A percentile compares a stretch with the other conserved stretches of the same genome.
Conservation (phyloP, 169 alveolate species). For the Condylostoma magnum region DNA sequence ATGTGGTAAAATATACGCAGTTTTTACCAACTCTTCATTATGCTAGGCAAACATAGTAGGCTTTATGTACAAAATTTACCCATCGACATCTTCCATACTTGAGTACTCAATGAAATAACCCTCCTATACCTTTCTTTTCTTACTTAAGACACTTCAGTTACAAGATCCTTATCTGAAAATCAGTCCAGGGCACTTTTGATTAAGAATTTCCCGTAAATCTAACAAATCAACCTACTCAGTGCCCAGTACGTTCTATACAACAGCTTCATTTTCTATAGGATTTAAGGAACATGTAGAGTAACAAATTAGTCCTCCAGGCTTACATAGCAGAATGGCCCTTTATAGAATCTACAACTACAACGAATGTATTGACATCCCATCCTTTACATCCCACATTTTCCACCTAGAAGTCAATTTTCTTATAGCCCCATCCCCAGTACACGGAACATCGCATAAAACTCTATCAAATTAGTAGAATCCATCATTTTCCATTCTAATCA, state of each 20-base stretch:
- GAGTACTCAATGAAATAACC: conserved; percentile 46
- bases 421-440: conserved; percentile 97
- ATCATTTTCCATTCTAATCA: conserved; percentile 35
- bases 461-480: no score
- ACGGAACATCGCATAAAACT: conserved; percentile 94
- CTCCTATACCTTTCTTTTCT: conserved; percentile 46
- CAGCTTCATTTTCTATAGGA: conserved; percentile 97
- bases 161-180: conserved; percentile 61
- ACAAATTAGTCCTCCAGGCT: conserved; percentile 89
- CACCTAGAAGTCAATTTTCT: conserved; percentile 93
- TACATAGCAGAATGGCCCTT: conserved; percentile 85
- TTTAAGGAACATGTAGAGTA: conserved; percentile 96
- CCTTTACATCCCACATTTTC: conserved; percentile 92
- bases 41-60: conserved; percentile 71
- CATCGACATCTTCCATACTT: conserved; percentile 50
- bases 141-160: conserved; percentile 67
- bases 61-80: conserved; percentile 51
- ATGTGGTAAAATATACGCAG: conserved; percentile 92
- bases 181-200: conserved; percentile 54
- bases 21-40: conserved; percentile 65
- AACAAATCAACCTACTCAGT: conserved; percentile 72
- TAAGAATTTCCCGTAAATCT: conserved; percentile 69
- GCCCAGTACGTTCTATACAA: conserved; percentile 79
- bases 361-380: conserved; percentile 90
- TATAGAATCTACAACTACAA: conserved; percentile 86